Evolutionary conservation across 2,329 filamentous ascomycete genomes (phyloP), one percentile per base, ranked within the genome.

Genomic region (Thielaviopsis euricoi): DNA sequence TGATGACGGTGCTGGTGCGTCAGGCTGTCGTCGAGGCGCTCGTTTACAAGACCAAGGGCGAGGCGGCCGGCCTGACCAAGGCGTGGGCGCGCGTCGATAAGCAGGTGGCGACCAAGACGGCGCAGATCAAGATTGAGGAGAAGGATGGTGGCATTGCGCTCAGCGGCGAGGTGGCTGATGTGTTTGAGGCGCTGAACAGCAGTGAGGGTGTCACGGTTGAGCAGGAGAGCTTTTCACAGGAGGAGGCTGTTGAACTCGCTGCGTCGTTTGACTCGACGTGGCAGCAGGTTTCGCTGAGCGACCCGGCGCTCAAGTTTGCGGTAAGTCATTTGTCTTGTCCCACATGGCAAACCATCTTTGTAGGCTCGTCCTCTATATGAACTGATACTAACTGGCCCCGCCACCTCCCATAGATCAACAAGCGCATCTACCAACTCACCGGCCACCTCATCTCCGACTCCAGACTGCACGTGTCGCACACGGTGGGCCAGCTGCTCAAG

Each of bases 341-440:
- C 22, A n/a, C n/a, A n/a, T n/a, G n/a, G n/a, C n/a, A n/a, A n/a
- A n/a, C n/a, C n/a, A n/a, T n/a, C n/a, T n/a, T n/a, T n/a, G n/a
- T n/a, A n/a, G n/a, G n/a, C n/a, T n/a, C n/a, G n/a, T 25, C 6
- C 15, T 40, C 37, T 49, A 49, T 40, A 29, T 53, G 43, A 53
- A 26, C 25, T 15, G 49, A 53, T 63, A 64, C 56, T 67, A 52
- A 51, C 6, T 19, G 3, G 29, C 7, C 13, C 50, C 4, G 51
- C 5, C n/a, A 22, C 13, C 50, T 4, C 51, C 5, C n/a, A 22
- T 63, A 96, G 90, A 77, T 93, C 63, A 73, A 83, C 65, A 95
- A 95, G 72, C 84, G 88, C 60, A 73, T 89, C 61, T 81, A 85
- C 68, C 86, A 93, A 68, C 76, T 95, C 61, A 90, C 85, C n/a